Conservation (phyloP, 768 basidiomycete genomes). For the Agaricus blazei region DNA sequence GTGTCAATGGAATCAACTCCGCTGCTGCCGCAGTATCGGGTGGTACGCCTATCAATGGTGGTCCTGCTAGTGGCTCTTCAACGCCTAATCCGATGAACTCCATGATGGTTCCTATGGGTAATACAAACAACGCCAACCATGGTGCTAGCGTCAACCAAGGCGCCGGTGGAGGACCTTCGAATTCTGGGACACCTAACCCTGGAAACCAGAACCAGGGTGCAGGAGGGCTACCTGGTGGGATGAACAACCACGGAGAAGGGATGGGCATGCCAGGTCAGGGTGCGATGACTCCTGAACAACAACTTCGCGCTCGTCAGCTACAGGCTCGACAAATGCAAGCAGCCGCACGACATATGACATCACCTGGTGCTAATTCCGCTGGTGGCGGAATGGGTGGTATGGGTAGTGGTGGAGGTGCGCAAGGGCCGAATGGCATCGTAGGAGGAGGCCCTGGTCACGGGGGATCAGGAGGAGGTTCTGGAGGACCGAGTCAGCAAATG, state of each 20-base stretch:
- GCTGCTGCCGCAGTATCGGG: constrained; percentile 14
- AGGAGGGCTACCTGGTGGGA: constrained; percentile 15
- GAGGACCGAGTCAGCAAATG: constrained; percentile 12
- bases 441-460: background rate
- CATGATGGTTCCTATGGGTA: background rate
- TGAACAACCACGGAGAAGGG: constrained; percentile 18
- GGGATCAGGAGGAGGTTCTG: constrained; percentile 9
- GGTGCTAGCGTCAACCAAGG: background rate
- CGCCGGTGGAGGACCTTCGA: constrained; percentile 1
- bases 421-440: background rate
- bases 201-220: constrained; percentile 1
- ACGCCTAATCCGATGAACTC: constrained; percentile 19
- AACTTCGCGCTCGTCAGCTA: constrained; percentile 27
- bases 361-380: constrained; percentile 18
- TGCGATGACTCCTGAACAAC: constrained; percentile 17
- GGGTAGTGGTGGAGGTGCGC: constrained; percentile 1
- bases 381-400: constrained; percentile 3
- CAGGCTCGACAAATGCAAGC: constrained; percentile 22
- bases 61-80: constrained; percentile 1
- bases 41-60: constrained; percentile 10
- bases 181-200: constrained; percentile 14
- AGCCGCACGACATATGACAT: constrained; percentile 33
- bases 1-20: constrained; percentile 23
- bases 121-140: constrained; percentile 14
- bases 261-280: constrained; percentile 12